These are phyloP conservation scores for Phytophthora brassicae DNA, from an alignment of 352 stramenopile species.

Conservation along the genomic window DNA sequence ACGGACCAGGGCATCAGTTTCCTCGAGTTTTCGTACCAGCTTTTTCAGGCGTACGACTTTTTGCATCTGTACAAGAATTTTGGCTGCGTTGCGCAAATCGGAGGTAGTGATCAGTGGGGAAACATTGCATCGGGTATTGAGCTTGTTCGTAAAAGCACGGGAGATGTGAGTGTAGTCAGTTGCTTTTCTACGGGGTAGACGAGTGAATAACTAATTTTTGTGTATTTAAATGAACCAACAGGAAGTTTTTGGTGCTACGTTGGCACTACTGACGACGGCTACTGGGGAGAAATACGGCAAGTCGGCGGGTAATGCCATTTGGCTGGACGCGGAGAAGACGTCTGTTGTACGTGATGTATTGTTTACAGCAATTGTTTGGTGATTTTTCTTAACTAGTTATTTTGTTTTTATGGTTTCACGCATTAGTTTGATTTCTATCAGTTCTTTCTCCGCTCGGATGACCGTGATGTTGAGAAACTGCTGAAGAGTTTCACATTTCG, in stretches of 20 bases:
- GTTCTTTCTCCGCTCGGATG: conserved; percentile 88
- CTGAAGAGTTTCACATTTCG: conserved; percentile 99
- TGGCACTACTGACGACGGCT: conserved; percentile 96
- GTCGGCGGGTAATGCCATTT: conserved; percentile 97
- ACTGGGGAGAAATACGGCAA: conserved; percentile 99
- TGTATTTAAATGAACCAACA: conserved; percentile 16
- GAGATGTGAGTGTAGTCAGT: conserved; percentile 39
- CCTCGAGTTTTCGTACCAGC: conserved; percentile 99
- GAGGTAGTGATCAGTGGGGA: conserved; percentile 99
- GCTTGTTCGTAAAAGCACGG: conserved; percentile 91
- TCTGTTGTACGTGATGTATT: conserved; percentile 87
- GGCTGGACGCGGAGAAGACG: conserved; percentile 95
- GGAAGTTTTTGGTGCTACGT: conserved; percentile 94
- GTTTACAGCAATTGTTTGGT: too few species aligned
- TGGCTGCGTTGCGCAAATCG: conserved; percentile 94
- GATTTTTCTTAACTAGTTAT: neutral
- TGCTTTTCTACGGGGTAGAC: neutral
- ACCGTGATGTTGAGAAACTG: conserved; percentile 94
- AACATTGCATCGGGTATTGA: conserved; percentile 99
- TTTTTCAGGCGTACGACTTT: conserved; percentile 99
- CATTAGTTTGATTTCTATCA: conserved; percentile 92
- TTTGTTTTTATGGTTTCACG: conserved; percentile 5
- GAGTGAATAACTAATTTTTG: neutral
- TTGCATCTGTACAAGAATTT: conserved; percentile 93
- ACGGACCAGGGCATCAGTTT: conserved; percentile 97